Evolutionary conservation across 192 early-diverging fungal species (phyloP).

Genomic region (Kickxella alabastrina): DNA sequence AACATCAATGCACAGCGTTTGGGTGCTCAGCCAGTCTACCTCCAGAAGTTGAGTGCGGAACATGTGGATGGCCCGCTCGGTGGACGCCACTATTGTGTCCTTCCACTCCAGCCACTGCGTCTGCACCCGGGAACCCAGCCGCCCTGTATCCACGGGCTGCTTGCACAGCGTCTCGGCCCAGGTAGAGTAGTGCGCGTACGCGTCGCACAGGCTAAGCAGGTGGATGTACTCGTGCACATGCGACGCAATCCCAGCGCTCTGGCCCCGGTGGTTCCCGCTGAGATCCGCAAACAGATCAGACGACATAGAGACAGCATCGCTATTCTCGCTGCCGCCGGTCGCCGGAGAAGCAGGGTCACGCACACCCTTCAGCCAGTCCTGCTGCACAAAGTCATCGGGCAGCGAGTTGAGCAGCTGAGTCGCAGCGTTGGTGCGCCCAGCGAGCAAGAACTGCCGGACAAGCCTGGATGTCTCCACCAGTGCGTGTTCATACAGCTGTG

Average conservation of each 20-base stretch:
- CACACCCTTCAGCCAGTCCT: slow-evolving; percentile 31
- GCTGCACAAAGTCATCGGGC: slow-evolving; percentile 45
- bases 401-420: slow-evolving; percentile 47
- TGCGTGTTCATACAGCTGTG: slow-evolving; percentile 44
- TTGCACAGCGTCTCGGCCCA: slow-evolving; percentile 46
- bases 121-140: slow-evolving; percentile 10
- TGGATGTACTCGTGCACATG: slow-evolving; percentile 49
- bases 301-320: background rate
- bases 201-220: slow-evolving; percentile 45
- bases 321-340: background rate
- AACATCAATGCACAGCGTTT: slow-evolving; percentile 18
- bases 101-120: slow-evolving; percentile 42
- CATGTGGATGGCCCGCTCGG: slow-evolving; percentile 27
- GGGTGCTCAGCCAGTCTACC: slow-evolving; percentile 32
- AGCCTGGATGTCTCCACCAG: slow-evolving; percentile 50
- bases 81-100: slow-evolving; percentile 10
- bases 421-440: slow-evolving; percentile 52
- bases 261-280: background rate
- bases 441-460: slow-evolving; percentile 53
- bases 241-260: background rate
- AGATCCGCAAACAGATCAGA: background rate
- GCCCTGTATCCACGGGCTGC: slow-evolving; percentile 11
- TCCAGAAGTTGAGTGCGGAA: slow-evolving; percentile 32
- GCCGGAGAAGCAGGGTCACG: background rate
- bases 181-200: slow-evolving; percentile 31